phyloP scores from a whole-genome alignment of 164 flowering plant genomes.

The Berberis vulgaris region DNA sequence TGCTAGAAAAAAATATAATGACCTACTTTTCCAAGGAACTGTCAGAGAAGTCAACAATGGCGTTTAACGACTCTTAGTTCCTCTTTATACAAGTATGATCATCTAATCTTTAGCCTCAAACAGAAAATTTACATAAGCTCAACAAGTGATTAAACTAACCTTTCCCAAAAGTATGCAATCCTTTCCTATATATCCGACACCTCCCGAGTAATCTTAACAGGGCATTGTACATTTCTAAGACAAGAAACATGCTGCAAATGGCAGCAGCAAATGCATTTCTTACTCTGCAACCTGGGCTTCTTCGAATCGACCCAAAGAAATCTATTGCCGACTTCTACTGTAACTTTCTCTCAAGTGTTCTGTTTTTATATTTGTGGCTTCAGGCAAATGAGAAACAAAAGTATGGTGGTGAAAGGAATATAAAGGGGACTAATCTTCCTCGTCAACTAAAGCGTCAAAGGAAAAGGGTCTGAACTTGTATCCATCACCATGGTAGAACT shows the following conservation, averaged over 20 bases:
- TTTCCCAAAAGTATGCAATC: neutral
- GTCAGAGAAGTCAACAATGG: conserved; percentile 3
- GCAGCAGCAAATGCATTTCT: conserved; percentile 3
- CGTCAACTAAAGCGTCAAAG: conserved; percentile 55
- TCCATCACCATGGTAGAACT: conserved; percentile 90
- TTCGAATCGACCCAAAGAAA: conserved; percentile 4
- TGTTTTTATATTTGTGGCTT: conserved; percentile 1
- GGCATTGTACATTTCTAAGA: neutral
- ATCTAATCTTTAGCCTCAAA: neutral
- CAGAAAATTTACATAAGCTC: neutral
- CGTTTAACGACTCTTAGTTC: neutral
- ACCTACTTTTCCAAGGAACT: neutral
- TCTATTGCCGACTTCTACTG: conserved; percentile 2
- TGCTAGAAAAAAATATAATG: neutral
- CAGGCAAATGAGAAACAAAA: conserved; percentile 2
- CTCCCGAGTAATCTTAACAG: neutral
- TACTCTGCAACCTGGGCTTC: conserved; percentile 1
- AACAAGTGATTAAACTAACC: neutral
- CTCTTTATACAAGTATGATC: neutral
- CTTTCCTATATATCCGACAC: conserved; percentile 1
- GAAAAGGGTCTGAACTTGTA: conserved; percentile 85
- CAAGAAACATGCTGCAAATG: neutral
- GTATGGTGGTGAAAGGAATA: neutral
- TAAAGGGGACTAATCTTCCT: conserved; percentile 45
- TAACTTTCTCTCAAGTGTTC: neutral